Base-by-base conservation (phyloP, 768 basidiomycete species). In the Jaapia argillacea region DNA sequence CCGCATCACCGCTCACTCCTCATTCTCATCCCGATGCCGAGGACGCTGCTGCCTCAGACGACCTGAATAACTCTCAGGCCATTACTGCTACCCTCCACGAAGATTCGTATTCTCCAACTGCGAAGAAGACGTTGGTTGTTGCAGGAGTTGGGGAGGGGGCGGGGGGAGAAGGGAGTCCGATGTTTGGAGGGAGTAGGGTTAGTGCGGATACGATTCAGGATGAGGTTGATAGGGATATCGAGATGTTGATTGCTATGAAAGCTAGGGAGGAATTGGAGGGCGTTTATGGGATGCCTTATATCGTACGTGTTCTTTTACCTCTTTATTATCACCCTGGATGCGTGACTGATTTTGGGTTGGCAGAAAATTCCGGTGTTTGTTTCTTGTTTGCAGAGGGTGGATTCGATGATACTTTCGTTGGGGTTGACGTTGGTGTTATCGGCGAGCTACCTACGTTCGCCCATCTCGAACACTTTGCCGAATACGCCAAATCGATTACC, bases 291-390 rank as follows among this genome's bases (percentile, higher is more conserved):
- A 59, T 84, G n/a, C 82, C 88, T 2, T 68, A 82, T 28, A 77
- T 90, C 37, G 85, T 87, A 58, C 50, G 81, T 77, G 7, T n/a
- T 18, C 33, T 40, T 41, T 18, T 42, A 20, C 36, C n/a, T 25
- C 10, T 4, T 16, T 41, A 5, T 16, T 18, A 14, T 43, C 35
- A 33, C 28, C 44, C 36, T 24, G 28, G 43, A n/a, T 48, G 35
- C n/a, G 18, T 39, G 51, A 48, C 45, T 51, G 24, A 26, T 14
- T 45, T 36, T 18, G 24, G n/a, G 16, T 14, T 5, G 26, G 18
- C 53, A 85, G 85, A 70, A 70, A 48, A 85, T 91, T 24, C 87
- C 87, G 1, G 77, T 85, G 2, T 84, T 89, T 55, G 71, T 91
- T 16, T 75, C 80, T 5, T 82, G 79, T 54, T 67, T 91, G 42